These are phyloP conservation scores for Cladobotryum mycophilum DNA, from an alignment of 2,329 filamentous ascomycete genomes.

Conservation along the genomic window DNA sequence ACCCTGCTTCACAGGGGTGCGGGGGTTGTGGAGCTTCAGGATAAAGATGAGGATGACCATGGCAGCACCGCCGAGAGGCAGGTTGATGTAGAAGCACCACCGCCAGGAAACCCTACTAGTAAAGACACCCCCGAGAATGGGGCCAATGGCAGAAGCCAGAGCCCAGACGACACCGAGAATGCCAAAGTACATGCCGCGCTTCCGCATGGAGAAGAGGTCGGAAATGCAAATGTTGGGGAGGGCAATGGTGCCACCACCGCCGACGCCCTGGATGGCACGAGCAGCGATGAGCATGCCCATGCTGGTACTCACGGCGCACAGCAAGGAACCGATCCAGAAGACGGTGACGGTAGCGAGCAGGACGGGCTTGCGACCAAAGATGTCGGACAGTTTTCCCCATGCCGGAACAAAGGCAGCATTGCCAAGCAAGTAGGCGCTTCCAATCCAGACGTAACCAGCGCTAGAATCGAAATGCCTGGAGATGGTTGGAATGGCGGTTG, in stretches of 20 bases:
- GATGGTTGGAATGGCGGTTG: slow-evolving; percentile 62
- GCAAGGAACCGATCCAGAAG: slow-evolving; percentile 49
- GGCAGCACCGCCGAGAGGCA: slow-evolving; percentile 40
- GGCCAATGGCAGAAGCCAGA: slow-evolving; percentile 57
- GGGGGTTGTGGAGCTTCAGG: slow-evolving; percentile 62
- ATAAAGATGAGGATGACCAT: slow-evolving; percentile 51
- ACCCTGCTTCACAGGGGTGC: slow-evolving; percentile 55
- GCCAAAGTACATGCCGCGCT: slow-evolving; percentile 46
- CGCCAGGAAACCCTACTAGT: slow-evolving; percentile 59
- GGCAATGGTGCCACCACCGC: slow-evolving; percentile 52
- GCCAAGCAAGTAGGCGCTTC: slow-evolving; percentile 65
- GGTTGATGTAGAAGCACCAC: slow-evolving; percentile 66
- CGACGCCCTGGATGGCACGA: slow-evolving; percentile 51
- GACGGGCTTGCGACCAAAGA: slow-evolving; percentile 52
- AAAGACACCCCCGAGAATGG: slow-evolving; percentile 63
- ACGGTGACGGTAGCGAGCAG: slow-evolving; percentile 44
- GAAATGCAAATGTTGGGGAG: slow-evolving; percentile 54
- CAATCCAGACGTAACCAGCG: slow-evolving; percentile 71
- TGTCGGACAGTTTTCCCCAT: slow-evolving; percentile 60
- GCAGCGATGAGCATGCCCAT: slow-evolving; percentile 50
- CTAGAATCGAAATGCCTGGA: slow-evolving; percentile 57
- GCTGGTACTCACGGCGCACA: slow-evolving; percentile 44
- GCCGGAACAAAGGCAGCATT: slow-evolving; percentile 61
- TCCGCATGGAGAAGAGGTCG: slow-evolving; percentile 48
- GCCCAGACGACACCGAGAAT: slow-evolving; percentile 56